Base-by-base conservation (phyloP, 345 rosid species). In the Aurinia saxatilis region DNA sequence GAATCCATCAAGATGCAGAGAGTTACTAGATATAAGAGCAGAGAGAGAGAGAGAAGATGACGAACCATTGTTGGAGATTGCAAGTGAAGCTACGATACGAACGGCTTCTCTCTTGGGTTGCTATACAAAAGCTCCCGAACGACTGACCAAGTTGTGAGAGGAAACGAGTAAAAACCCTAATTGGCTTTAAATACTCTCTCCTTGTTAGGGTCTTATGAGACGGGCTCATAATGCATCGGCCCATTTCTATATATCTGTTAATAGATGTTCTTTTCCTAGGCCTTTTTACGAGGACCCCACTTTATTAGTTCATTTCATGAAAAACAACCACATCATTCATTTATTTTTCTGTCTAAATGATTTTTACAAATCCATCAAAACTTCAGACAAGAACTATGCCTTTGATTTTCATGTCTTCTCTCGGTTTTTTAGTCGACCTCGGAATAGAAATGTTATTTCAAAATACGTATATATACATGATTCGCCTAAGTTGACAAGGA, bases 1-100 rank as follows among this genome's bases (percentile, higher is more conserved):
- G 53, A 15, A 67, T 6, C 38, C 3, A 57, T 30, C 16, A 10
- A 42, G 21, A 68, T 60, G 34, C 21, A 50, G 31, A 9, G n/a
- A 16, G 17, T 30, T n/a, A 58, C 46, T 41, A 50, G 11, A 10
- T n/a, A 12, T n/a, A 2, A 35, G 29, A 68, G 3, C 12, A n/a
- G n/a, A n/a, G n/a, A n/a, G n/a, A 30, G 4, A 59, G 15, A 42
- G 11, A 33, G n/a, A 36, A 4, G 49, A 36, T 5, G 63, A 53
- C 49, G 63, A 61, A 69, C 73, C 73, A 69, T 69, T 40, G 0
- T 61, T 36, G 31, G 18, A 61, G 42, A 10, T 50, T 18, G 35
- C 10, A 45, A 53, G 27, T 5, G 47, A 50, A 41, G 48, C 49
- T 52, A 33, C 31, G 55, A 60, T 68, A 35, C 10, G 52, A 39